Evolutionary conservation across 345 rosid genomes (phyloP), one percentile per base, ranked within the genome.

Genomic region (Ailanthus altissimus): DNA sequence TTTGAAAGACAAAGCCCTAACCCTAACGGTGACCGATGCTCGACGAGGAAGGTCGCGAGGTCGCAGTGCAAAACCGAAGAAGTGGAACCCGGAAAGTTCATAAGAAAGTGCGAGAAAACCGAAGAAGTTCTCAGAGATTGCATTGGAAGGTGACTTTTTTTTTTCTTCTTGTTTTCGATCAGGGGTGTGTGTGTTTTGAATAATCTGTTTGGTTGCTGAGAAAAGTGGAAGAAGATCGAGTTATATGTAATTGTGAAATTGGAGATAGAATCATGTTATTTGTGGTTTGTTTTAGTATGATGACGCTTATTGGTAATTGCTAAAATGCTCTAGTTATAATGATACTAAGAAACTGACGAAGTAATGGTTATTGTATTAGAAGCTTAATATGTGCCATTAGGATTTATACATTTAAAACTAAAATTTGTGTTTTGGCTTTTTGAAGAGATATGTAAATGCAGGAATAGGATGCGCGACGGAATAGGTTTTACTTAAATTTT

Each of bases 1-100:
- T 62, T 58, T 32, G 51, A 43, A 20, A 72, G 3, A 72, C 13
- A 56, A 53, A 68, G 61, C 16, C 8, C 5, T 18, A 15, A 32
- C 58, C 53, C 78, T 43, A 43, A 21, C 64, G 85, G 80, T 21
- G 86, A 90, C 20, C 84, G 76, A 5, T 88, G 92, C 83, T 83
- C 91, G 32, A 92, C 93, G 46, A 77, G 89, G 67, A 91, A 66
- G 88, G 87, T 88, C 32, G 88, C 88, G 54, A 87, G 85, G 62
- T 89, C 97, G 67, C 86, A 86, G 78, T 93, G 99, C 89, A 86
- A 74, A 75, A 96, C 98, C 70, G 94, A 93, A 83, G 97, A 93
- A 91, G 93, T 92, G 45, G 99, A 90, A 82, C 91, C 94, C 20
- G 97, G 98, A 42, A 92, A 81, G 67, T 93, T 96, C 84, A 47